Evolutionary conservation across 306 rosid genomes (phyloP), one percentile per base, ranked within the genome.

Genomic region (Bauhinia variegata): DNA sequence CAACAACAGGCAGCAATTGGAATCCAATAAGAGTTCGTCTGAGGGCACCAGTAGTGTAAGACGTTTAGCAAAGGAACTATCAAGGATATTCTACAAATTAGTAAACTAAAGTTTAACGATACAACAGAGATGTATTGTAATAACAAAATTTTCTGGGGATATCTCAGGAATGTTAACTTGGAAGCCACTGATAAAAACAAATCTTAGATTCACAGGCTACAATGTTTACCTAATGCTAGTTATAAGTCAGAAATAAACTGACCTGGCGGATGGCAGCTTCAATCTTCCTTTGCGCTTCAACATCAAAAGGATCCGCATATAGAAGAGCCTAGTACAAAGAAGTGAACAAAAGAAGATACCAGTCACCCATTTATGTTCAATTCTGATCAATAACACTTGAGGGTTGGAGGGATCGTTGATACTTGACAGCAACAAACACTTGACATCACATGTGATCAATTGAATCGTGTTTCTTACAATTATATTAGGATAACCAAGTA

Each of bases 221-320:
- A 36, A 8, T 36, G 0, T 5, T 36, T 5, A 8, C 9, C 41
- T 36, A 5, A 36, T 8, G 41, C 9, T 0, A 36, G 41, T 36
- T 36, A 36, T 36, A 36, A 36, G 9, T 8, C 41, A 53, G 46
- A 63, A 70, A 37, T 11, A 61, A 34, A 64, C 75, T 72, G 23
- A 89, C 98, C 96, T 93, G 98, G 14, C 84, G 97, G 38, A 93
- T 89, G 46, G 97, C 87, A 80, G 98, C 98, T 88, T 93, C 98
- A 77, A 89, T 93, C 84, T 90, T 93, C 86, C 78, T 90, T 75
- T 93, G 98, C 37, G 98, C 95, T 78, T 93, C 97, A 76, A 93
- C 87, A 76, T 93, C 97, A 88, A 88, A 93, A 60, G 97, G 98
- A 77, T 93, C 96, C 17, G 98, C 98, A 84, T 79, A 74, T 59